Conservation (phyloP, 768 basidiomycete species). For the Lactifluus rugatus region DNA sequence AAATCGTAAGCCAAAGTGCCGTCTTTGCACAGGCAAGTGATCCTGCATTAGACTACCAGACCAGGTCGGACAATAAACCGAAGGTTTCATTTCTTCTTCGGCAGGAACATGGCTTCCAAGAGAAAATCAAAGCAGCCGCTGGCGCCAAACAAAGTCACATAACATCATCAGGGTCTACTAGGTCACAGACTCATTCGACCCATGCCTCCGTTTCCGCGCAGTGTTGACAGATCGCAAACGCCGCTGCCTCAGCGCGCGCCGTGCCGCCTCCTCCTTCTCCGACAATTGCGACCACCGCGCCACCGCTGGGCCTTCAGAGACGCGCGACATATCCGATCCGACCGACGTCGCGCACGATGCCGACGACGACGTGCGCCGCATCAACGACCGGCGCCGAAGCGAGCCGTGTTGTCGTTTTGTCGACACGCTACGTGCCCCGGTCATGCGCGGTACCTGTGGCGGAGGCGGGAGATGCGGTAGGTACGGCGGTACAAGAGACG, state of each 20-base stretch:
- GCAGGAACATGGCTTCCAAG: background rate
- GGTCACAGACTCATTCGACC: background rate
- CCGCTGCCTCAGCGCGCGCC: slow-evolving; percentile 16
- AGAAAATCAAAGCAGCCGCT: background rate
- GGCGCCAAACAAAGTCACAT: background rate
- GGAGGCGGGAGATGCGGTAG: background rate
- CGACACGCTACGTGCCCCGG: background rate
- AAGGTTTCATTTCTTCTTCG: background rate
- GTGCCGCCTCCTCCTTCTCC: slow-evolving; percentile 17
- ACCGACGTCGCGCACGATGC: slow-evolving; percentile 10
- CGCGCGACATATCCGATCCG: slow-evolving; percentile 19
- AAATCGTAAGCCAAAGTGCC: background rate
- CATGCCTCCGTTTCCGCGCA: background rate
- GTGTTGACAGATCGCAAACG: background rate
- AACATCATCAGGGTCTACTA: background rate
- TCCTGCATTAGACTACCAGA: background rate
- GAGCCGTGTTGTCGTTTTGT: slow-evolving; percentile 1
- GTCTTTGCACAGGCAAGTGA: background rate
- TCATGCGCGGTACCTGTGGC: slow-evolving; percentile 1
- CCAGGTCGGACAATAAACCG: background rate
- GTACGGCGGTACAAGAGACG: slow-evolving; percentile 2
- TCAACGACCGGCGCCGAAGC: background rate
- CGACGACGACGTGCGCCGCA: slow-evolving; percentile 5
- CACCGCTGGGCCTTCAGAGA: background rate
- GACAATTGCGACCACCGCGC: slow-evolving; percentile 11